These are phyloP conservation scores for Tagetes erecta DNA, from an alignment of 129 eudicot species.

Conservation along the genomic window DNA sequence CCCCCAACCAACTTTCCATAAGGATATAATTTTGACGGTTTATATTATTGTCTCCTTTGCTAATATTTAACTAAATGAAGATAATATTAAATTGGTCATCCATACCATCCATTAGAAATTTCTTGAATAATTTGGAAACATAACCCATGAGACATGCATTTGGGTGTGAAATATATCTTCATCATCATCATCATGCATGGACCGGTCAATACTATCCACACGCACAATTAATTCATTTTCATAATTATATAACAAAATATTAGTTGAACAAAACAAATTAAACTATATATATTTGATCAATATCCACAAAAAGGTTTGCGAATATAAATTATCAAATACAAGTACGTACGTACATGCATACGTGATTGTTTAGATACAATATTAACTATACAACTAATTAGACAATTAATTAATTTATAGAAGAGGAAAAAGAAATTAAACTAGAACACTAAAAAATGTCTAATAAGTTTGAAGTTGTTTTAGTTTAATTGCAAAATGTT, in stretches of 20 bases:
- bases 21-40: not conserved
- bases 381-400: conserved; percentile 4
- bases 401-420: not conserved
- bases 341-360: not conserved
- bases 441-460: not conserved
- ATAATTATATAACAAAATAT: not conserved
- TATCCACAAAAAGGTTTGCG: too few relatives aligned
- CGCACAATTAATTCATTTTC: not conserved
- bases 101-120: not conserved
- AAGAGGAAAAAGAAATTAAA: not conserved
- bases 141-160: conserved; percentile 35
- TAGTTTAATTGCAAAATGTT: conserved; percentile 23
- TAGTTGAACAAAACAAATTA: too few relatives aligned
- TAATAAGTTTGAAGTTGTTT: conserved; percentile 17
- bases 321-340: not conserved
- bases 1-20: conserved; percentile 28
- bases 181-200: conserved; percentile 1
- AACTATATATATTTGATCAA: too few relatives aligned
- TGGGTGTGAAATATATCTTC: conserved; percentile 23
- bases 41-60: conserved; percentile 15
- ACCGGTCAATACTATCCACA: conserved; percentile 31
- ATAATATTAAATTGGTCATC: too few relatives aligned
- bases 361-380: not conserved
- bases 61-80: not conserved
- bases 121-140: conserved; percentile 26